Percentiles rank a stretch among this genome's conserved stretches.
Evolutionary conservation across 495 filamentous ascomycete genomes (phyloP).

Genomic region (Penicillium roqueforti): DNA sequence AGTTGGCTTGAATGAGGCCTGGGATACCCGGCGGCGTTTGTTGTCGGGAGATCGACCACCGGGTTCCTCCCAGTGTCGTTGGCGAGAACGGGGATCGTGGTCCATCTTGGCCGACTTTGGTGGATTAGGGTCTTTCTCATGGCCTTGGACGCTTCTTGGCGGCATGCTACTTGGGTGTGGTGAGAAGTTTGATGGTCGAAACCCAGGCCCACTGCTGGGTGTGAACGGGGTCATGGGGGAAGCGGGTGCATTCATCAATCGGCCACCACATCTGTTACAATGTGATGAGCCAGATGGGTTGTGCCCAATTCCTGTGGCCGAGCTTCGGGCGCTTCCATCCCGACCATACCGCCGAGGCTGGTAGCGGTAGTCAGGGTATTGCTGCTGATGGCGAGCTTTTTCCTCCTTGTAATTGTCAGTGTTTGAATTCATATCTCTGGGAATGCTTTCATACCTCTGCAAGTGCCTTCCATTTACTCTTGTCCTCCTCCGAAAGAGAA

Average conservation of each 20-base stretch:
- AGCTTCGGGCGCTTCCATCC: conserved; percentile 33
- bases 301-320: conserved; percentile 36
- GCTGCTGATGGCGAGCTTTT: conserved; percentile 81
- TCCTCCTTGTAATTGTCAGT: conserved; percentile 59
- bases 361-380: conserved; percentile 92
- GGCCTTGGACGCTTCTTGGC: conserved; percentile 23
- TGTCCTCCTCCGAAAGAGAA: conserved; percentile 65
- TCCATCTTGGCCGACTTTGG: conserved; percentile 27
- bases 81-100: conserved; percentile 23
- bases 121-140: conserved; percentile 19
- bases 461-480: conserved; percentile 81
- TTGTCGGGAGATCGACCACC: conserved; percentile 40
- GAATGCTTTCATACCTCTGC: conserved; percentile 60
- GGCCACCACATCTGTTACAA: conserved; percentile 43
- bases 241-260: conserved; percentile 44
- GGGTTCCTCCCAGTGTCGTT: conserved; percentile 29
- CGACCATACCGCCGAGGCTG: conserved; percentile 77
- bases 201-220: conserved; percentile 13
- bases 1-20: conserved; percentile 23
- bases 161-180: conserved; percentile 18
- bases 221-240: conserved; percentile 41
- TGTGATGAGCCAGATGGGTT: conserved; percentile 37
- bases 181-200: conserved; percentile 18
- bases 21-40: conserved; percentile 54
- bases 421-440: neutral